phyloP scores from a whole-genome alignment of 2,329 filamentous ascomycete species.

The Neofusicoccum ribis region DNA sequence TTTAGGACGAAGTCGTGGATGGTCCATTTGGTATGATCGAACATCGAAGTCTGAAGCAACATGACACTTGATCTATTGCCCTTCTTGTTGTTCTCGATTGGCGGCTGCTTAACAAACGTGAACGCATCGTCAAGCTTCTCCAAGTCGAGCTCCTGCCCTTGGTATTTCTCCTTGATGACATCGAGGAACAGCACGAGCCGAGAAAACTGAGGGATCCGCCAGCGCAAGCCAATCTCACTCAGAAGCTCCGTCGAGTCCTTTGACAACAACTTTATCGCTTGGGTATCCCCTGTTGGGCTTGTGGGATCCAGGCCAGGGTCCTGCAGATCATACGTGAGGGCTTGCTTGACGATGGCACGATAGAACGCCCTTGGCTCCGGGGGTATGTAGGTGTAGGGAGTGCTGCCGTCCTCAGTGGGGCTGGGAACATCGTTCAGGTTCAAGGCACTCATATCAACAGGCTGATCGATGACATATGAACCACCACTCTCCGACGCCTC shows the following conservation, averaged over 20 bases:
- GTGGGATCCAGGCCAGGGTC: conserved; percentile 54
- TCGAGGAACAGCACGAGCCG: conserved; percentile 80
- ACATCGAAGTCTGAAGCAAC: conserved; percentile 40
- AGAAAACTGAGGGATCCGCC: conserved; percentile 84
- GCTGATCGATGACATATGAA: conserved; percentile 64
- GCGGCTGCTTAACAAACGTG: conserved; percentile 73
- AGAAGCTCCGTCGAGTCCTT: conserved; percentile 79
- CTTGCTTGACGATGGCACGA: conserved; percentile 76
- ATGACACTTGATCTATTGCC: conserved; percentile 53
- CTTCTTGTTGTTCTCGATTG: conserved; percentile 62
- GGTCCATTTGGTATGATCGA: conserved; percentile 54
- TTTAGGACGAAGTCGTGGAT: conserved; percentile 58
- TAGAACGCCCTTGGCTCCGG: conserved; percentile 80
- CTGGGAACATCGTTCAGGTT: conserved; percentile 52
- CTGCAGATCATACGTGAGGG: conserved; percentile 63
- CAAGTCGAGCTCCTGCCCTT: conserved; percentile 77
- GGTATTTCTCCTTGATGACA: conserved; percentile 79
- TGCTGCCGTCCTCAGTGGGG: conserved; percentile 50
- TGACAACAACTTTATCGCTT: conserved; percentile 61
- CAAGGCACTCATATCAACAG: conserved; percentile 66
- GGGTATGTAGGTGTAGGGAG: conserved; percentile 86
- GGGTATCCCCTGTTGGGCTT: conserved; percentile 49
- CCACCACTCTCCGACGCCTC: conserved; percentile 45
- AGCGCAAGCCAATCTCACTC: conserved; percentile 80
- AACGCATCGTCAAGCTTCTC: conserved; percentile 84